These are phyloP conservation scores for Yamadazyma taylorii DNA, from an alignment of 1,139 yeast species.

Conservation along the genomic window DNA sequence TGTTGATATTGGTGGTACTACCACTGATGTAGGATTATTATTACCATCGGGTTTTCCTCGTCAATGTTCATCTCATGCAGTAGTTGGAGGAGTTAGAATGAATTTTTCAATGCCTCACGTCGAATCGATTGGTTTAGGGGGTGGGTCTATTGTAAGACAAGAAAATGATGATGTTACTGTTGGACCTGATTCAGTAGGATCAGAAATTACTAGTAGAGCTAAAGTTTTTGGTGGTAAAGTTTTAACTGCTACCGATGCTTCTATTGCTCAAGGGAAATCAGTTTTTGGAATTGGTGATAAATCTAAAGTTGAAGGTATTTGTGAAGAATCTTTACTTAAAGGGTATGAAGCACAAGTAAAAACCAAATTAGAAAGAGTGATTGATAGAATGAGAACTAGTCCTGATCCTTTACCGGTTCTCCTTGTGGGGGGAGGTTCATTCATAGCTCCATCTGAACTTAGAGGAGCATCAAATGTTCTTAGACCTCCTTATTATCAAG, in stretches of 20 bases:
- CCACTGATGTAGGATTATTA: constrained; percentile 43
- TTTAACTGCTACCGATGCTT: constrained; percentile 36
- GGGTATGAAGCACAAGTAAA: constrained; percentile 22
- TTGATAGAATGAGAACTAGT: constrained; percentile 42
- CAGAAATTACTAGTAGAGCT: constrained; percentile 28
- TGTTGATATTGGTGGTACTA: constrained; percentile 46
- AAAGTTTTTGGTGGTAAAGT: constrained; percentile 37
- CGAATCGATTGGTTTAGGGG: constrained; percentile 34
- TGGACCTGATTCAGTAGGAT: constrained; percentile 45
- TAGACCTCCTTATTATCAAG: constrained; percentile 34
- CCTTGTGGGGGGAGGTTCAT: constrained; percentile 47
- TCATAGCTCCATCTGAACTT: constrained; percentile 33
- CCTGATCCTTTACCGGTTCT: constrained; percentile 43
- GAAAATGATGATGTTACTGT: constrained; percentile 22
- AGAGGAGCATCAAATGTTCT: constrained; percentile 40
- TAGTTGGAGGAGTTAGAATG: constrained; percentile 42
- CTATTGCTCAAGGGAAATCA: constrained; percentile 18
- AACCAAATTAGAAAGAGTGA: constrained; percentile 27
- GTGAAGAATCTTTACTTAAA: constrained; percentile 5
- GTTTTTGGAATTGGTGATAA: constrained; percentile 5
- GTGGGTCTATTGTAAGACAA: constrained; percentile 40
- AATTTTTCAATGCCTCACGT: constrained; percentile 48
- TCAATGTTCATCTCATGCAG: constrained; percentile 35
- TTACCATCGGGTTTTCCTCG: constrained; percentile 40
- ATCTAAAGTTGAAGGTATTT: constrained; percentile 1